Percentiles rank a stretch among this genome's conserved stretches.
These are phyloP conservation scores for Amylocystis lapponica DNA, from an alignment of 768 basidiomycete species.

Conservation along the genomic window DNA sequence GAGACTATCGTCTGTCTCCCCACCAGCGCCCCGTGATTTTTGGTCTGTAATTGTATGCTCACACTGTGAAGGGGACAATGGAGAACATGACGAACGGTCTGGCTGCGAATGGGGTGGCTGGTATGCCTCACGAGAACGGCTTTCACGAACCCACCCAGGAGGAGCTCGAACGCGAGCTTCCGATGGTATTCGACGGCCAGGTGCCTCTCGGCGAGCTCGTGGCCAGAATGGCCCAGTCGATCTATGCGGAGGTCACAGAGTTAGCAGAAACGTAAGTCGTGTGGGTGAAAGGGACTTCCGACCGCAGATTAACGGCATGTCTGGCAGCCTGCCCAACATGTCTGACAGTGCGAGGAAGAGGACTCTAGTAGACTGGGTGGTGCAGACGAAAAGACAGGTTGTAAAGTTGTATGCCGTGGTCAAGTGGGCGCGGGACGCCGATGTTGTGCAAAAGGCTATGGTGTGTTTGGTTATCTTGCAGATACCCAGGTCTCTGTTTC, in stretches of 20 bases:
- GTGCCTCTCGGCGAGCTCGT: slow-evolving; percentile 68
- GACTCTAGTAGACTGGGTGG: slow-evolving; percentile 81
- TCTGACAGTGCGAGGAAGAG: slow-evolving; percentile 77
- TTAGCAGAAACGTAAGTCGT: slow-evolving; percentile 76
- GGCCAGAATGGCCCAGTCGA: slow-evolving; percentile 69
- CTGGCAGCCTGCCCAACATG: slow-evolving; percentile 61
- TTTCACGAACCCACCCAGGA: slow-evolving; percentile 39
- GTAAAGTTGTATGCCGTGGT: slow-evolving; percentile 83
- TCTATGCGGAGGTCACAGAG: slow-evolving; percentile 80
- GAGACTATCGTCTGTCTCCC: neutral
- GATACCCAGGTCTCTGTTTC: neutral
- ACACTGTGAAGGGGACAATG: no score
- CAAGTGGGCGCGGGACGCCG: slow-evolving; percentile 84
- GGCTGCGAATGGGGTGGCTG: slow-evolving; percentile 9
- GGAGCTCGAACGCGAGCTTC: slow-evolving; percentile 69
- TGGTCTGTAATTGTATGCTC: no score
- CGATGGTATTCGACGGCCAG: slow-evolving; percentile 67
- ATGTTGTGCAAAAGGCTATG: slow-evolving; percentile 85
- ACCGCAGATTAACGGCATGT: neutral
- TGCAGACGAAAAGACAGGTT: slow-evolving; percentile 85
- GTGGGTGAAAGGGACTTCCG: neutral
- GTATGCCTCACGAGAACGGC: slow-evolving; percentile 22
- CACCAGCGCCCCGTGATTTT: neutral
- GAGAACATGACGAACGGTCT: slow-evolving; percentile 12
- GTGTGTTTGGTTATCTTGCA: no score